Conservation (phyloP, 2,329 filamentous ascomycete genomes). For the Cyclaneusma minus region DNA sequence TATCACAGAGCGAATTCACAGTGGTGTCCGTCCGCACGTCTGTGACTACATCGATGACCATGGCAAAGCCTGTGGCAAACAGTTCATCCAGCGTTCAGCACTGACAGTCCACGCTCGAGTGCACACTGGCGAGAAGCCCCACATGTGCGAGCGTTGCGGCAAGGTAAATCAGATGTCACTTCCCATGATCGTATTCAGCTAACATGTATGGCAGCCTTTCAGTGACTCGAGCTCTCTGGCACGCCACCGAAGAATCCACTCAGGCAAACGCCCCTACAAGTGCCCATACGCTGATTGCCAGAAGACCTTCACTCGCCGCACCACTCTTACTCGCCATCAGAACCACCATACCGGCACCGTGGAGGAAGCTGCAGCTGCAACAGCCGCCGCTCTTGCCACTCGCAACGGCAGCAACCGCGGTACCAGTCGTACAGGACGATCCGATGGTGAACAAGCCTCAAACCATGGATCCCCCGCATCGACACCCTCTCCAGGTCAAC, state of each 20-base stretch:
- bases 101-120: conserved; percentile 56
- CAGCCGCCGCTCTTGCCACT: conserved; percentile 65
- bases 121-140: conserved; percentile 58
- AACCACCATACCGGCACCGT: conserved; percentile 92
- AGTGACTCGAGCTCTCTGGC: conserved; percentile 34
- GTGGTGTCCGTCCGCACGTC: conserved; percentile 75
- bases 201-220: conserved; percentile 39
- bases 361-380: conserved; percentile 81
- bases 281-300: conserved; percentile 32
- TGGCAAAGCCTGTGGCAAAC: conserved; percentile 52
- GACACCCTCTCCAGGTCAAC: conserved; percentile 63
- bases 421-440: conserved; percentile 37
- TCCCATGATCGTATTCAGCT: conserved; percentile 3
- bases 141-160: conserved; percentile 47
- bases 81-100: conserved; percentile 54
- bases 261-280: conserved; percentile 51
- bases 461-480: conserved; percentile 60
- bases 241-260: conserved; percentile 52
- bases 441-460: conserved; percentile 57
- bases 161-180: conserved; percentile 53
- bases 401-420: conserved; percentile 16
- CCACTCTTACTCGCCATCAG: conserved; percentile 87
- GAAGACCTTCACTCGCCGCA: conserved; percentile 72
- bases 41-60: conserved; percentile 58
- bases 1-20: conserved; percentile 77